Base-by-base conservation (phyloP, 371 early-diverging fungal genomes). In the Capillidium heterosporum region DNA sequence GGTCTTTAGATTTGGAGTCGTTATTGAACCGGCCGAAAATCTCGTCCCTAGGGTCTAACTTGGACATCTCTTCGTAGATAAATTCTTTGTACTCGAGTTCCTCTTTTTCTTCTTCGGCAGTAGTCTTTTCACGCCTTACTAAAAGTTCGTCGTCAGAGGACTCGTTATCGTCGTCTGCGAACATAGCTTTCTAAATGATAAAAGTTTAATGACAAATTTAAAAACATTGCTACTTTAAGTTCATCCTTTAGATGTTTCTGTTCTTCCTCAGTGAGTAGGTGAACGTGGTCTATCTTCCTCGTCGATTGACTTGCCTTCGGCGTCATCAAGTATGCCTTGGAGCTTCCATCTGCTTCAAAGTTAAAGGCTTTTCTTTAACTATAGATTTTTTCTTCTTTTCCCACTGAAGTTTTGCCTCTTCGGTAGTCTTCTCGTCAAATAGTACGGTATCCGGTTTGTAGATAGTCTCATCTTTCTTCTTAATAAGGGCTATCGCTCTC, bases 61-160 rank as follows among this genome's bases (percentile, higher is more conserved):
- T 42, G 5, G 42, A 75, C 70, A 95, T 75, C 63, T 75, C 82
- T 46, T 88, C 77, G 41, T 93, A 62, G 60, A 96, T 68, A 60
- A 91, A 91, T 19, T 71, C 63, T 59, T 77, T 72, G 62, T 93
- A 94, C 23, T 88, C 90, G 17, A 76, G 78, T 44, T 92, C 93
- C 59, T 94, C 89, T 49, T 68, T 68, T 7, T 75, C 78, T 44
- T 76, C 51, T 58, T 89, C 91, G 43, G 81, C 82, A 21, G 72
- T 63, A 1, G 84, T 72, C 68, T 85, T 85, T 26, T 68, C 67
- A 41, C 88, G 76, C 55, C 83, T 72, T 0, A 76, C 70, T 56
- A 95, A 72, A 31, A 95, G 79, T n/a, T 74, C 79, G 3, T 72
- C 81, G 0, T 78, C 85, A 7, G 74, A 80, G 19, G 69, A 77